These are phyloP conservation scores for Fusarium xylarioides DNA, from an alignment of 2,329 filamentous ascomycete species.

Conservation along the genomic window DNA sequence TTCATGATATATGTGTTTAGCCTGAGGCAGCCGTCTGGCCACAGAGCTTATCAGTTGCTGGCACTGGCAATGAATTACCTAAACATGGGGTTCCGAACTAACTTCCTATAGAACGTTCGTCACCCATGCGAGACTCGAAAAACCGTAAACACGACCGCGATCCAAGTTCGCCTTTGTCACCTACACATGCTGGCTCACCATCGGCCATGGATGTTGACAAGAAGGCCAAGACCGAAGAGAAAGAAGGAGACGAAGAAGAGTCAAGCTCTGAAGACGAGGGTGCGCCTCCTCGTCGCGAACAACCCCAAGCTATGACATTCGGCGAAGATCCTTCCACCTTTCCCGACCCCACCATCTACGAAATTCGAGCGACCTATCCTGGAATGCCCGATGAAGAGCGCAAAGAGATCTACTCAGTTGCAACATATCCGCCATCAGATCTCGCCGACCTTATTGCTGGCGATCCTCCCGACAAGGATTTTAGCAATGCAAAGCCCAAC, in stretches of 20 bases:
- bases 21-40: background rate
- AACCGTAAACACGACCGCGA: constrained; percentile 60
- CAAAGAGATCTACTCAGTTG: constrained; percentile 88
- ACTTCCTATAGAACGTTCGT: constrained; percentile 59
- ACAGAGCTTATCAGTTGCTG: constrained; percentile 1
- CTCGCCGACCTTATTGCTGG: constrained; percentile 87
- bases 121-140: constrained; percentile 63
- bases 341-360: constrained; percentile 90
- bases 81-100: constrained; percentile 6
- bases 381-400: constrained; percentile 87
- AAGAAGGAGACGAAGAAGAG: constrained; percentile 47
- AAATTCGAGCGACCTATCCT: constrained; percentile 79
- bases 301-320: constrained; percentile 86
- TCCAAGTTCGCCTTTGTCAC: constrained; percentile 68
- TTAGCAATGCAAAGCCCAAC: constrained; percentile 90
- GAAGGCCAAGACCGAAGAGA: constrained; percentile 53
- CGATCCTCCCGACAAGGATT: constrained; percentile 91
- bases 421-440: constrained; percentile 81
- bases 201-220: constrained; percentile 68
- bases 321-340: constrained; percentile 93
- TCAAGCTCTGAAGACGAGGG: constrained; percentile 68
- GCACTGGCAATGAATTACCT: constrained; percentile 6
- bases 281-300: constrained; percentile 68
- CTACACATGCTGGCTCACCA: constrained; percentile 60
- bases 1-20: background rate